Base-by-base conservation (phyloP, 2,329 filamentous ascomycete species). In the Teratosphaeriaceae sp. region DNA sequence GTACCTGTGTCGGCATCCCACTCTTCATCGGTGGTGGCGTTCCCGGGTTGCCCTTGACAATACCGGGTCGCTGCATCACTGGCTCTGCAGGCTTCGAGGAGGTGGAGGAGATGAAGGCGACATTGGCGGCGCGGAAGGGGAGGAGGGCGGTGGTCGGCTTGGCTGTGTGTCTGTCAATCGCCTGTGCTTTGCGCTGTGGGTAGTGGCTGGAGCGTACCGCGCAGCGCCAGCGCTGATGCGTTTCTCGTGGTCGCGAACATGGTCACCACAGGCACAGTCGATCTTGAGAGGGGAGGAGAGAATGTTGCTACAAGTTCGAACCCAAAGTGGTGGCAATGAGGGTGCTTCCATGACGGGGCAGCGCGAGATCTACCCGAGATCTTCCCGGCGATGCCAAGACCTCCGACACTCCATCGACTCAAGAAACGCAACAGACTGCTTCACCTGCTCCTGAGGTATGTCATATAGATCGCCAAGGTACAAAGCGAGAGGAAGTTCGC, bases 1-100 rank as follows among this genome's bases (percentile, higher is more conserved):
- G 81, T 44, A 92, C 85, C 69, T 90, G 84, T 47, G 59, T 60
- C 63, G 76, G 78, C 57, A 80, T 78, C 56, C 71, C 70, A 23
- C 62, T 63, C 59, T 75, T 75, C 68, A 74, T 68, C 29, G 71
- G 69, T 27, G 66, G 67, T 44, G 70, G 69, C 54, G 67, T 71
- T 62, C 68, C 72, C 61, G 69, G 74, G 63, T 61, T 80, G 55
- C 68, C 76, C 63, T 63, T 63, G 31, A 78, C 69, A 46, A 74
- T 71, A 46, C 71, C 71, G 30, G 64, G 66, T 47, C 55, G 62
- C 60, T 78, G 71, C 56, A 75, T 70, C 48, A 77, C 59, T 49
- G 73, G 70, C 40, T 74, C 74, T 49, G 84, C 82, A 60, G 79
- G 71, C 54, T 78, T 82, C 59, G 78, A 75, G 46, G 78, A 71